Evolutionary conservation across 2,329 filamentous ascomycete species (phyloP).

Genomic region (Fusarium aywerte): DNA sequence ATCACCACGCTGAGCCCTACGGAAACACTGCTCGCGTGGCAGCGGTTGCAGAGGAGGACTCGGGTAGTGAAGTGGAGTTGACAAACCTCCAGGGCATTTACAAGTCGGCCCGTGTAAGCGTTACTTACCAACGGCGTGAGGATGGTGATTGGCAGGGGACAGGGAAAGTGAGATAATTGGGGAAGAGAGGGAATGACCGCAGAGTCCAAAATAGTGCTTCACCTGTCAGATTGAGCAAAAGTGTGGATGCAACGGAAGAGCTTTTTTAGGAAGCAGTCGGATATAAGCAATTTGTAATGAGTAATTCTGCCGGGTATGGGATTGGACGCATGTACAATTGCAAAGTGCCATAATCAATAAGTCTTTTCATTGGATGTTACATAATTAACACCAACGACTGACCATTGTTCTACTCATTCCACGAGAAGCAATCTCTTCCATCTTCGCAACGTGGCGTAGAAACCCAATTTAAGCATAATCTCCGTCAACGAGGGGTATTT

Average conservation of each 20-base stretch:
- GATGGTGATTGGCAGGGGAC: constrained; percentile 10
- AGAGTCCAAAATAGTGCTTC: neutral
- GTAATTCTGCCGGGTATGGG: neutral
- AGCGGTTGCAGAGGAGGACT: constrained; percentile 30
- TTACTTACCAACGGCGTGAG: constrained; percentile 32
- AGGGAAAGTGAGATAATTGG: neutral
- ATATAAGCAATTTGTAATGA: neutral
- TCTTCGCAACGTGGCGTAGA: neutral
- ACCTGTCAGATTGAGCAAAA: neutral
- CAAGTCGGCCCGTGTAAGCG: constrained; percentile 39
- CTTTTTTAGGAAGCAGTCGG: neutral
- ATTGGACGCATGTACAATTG: neutral
- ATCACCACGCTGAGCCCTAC: constrained; percentile 20
- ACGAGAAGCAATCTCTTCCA: neutral
- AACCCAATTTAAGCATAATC: neutral
- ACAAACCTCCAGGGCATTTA: constrained; percentile 39
- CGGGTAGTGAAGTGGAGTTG: constrained; percentile 40
- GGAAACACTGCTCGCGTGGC: constrained; percentile 25
- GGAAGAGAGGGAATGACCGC: neutral
- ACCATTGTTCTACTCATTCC: accelerated
- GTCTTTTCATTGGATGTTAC: neutral
- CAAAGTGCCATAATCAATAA: neutral
- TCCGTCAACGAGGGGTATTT: neutral
- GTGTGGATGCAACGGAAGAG: neutral
- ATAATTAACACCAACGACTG: neutral